A percentile compares a stretch with the other conserved stretches of the same genome.
Evolutionary conservation across 805 yeast genomes (phyloP).

Genomic region (Millerozyma acaciae): DNA sequence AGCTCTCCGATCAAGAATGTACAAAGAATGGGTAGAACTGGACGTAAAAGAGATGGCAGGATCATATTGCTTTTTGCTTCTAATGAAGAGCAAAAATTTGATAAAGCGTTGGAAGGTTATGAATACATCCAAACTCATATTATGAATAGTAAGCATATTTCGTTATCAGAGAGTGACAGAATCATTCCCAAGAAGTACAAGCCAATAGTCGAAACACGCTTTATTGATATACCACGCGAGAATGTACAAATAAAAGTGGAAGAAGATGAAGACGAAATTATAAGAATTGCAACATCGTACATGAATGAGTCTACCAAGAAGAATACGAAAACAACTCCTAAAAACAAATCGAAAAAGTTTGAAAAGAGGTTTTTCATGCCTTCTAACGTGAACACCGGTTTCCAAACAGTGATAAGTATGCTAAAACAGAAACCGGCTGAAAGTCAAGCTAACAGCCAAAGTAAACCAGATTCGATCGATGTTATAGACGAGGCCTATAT

Average conservation of each 20-base stretch:
- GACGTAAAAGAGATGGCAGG: constrained; percentile 87
- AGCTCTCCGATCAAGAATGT: constrained; percentile 89
- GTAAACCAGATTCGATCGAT: not conserved
- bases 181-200: constrained; percentile 57
- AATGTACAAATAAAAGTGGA: constrained; percentile 54
- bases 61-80: constrained; percentile 72
- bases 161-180: constrained; percentile 51
- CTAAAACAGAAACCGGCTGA: too few relatives aligned
- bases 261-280: constrained; percentile 63
- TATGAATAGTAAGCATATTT: constrained; percentile 41
- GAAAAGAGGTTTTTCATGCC: constrained; percentile 66
- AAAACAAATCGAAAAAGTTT: constrained; percentile 13
- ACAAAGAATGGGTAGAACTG: constrained; percentile 98
- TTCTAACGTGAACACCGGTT: constrained; percentile 64
- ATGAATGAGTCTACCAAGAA: constrained; percentile 30
- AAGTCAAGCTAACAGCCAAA: constrained; percentile 14
- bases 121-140: constrained; percentile 71
- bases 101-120: constrained; percentile 81
- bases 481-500: constrained; percentile 1
- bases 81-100: constrained; percentile 74
- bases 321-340: constrained; percentile 9
- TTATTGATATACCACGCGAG: constrained; percentile 68
- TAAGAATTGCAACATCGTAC: constrained; percentile 62
- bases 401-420: constrained; percentile 48
- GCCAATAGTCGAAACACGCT: constrained; percentile 56